These are phyloP conservation scores for Podospora fimiseda DNA, from an alignment of 495 filamentous ascomycete genomes.

Conservation along the genomic window DNA sequence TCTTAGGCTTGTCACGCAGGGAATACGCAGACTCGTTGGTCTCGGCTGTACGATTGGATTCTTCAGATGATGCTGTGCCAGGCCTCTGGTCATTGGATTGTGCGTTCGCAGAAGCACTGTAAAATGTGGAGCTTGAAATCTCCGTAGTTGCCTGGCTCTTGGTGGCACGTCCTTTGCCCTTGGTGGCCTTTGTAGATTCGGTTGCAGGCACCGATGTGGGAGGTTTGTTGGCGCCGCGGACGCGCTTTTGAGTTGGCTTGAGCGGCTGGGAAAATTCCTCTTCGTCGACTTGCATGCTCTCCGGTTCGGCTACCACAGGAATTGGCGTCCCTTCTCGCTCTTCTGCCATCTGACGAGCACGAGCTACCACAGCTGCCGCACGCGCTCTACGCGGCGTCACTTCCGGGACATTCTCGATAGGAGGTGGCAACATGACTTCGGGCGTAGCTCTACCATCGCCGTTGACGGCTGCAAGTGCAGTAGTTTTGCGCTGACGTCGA, in stretches of 20 bases:
- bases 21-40: conserved; percentile 31
- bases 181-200: conserved; percentile 15
- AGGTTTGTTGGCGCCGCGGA: conserved; percentile 4
- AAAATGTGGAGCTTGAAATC: conserved; percentile 23
- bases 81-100: conserved; percentile 27
- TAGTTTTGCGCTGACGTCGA: conserved; percentile 29
- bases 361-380: background rate
- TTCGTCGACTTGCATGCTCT: conserved; percentile 11
- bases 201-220: conserved; percentile 3
- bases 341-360: conserved; percentile 1
- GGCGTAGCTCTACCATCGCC: background rate
- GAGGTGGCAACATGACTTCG: background rate
- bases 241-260: conserved; percentile 19
- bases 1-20: conserved; percentile 31
- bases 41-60: conserved; percentile 22
- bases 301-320: background rate
- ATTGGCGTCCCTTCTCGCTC: background rate
- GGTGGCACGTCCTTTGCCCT: conserved; percentile 15
- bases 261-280: conserved; percentile 12
- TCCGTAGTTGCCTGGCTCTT: conserved; percentile 10
- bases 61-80: conserved; percentile 26
- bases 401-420: background rate
- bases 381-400: conserved; percentile 14
- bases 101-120: conserved; percentile 17
- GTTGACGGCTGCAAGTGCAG: conserved; percentile 13